Evolutionary conservation across 163 green algal genomes (phyloP), one percentile per base, ranked within the genome.

Genomic region (Prototheca cutis): DNA sequence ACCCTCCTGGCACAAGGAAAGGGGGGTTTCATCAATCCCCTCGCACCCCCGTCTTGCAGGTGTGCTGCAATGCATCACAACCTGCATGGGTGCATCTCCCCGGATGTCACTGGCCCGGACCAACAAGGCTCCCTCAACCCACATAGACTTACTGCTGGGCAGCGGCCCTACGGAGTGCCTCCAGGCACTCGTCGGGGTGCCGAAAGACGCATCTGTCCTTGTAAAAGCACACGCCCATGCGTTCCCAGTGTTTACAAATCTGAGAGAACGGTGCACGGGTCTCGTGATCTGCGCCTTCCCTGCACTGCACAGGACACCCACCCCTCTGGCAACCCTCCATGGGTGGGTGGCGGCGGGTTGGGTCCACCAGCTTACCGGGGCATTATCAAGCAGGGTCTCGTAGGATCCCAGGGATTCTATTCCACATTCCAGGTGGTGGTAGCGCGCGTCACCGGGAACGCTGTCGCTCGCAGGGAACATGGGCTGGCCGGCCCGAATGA

Each of bases 181-280:
- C 30, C 28, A 52, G 6, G 32, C 36, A 28, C 30, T 70, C 60
- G 2, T 48, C 53, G 23, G 63, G 63, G 49, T 78, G 73, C 33
- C 31, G 31, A 48, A 70, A 75, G 13, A 61, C 59, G 59, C 75
- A 80, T 5, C 47, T 59, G 6, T 61, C 55, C 40, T 65, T 53
- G 40, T 61, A 67, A 1, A 70, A 31, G 53, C 71, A 80, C 25
- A 53, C 65, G 27, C 71, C 71, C 6, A 66, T 59, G 15, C 21
- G 34, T 15, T 31, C 40, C 71, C 71, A 77, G 62, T 75, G 71
- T 63, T 80, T 77, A 58, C 75, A 82, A 10, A 74, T 25, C 31
- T 60, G 59, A 15, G 13, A 45, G 17, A 15, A 15, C 13, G 36
- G 25, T 23, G 29, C 19, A 23, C 18, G 28, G 13, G 36, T 45